phyloP scores from a whole-genome alignment of 2,329 filamentous ascomycete genomes.

The Apiospora sp. region DNA sequence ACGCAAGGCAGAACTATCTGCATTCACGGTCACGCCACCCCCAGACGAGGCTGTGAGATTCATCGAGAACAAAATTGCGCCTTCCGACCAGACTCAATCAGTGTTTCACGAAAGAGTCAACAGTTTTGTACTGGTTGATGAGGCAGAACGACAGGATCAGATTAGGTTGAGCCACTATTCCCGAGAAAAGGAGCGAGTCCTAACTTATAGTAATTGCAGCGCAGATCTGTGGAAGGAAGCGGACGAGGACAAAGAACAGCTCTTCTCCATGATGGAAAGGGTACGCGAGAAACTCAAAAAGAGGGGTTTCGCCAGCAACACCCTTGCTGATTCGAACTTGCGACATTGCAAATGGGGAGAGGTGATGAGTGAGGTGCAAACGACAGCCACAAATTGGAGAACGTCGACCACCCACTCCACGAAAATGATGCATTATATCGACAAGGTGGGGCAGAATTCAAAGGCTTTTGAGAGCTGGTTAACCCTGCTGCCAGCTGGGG shows the following conservation, averaged over 20 bases:
- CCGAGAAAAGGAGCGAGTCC: background rate
- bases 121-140: background rate
- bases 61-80: constrained; percentile 7
- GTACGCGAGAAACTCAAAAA: background rate
- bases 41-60: constrained; percentile 18
- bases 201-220: background rate
- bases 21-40: background rate
- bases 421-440: background rate
- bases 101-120: background rate
- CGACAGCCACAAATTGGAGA: background rate
- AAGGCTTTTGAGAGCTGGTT: background rate
- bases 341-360: background rate
- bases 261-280: background rate
- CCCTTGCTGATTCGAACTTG: background rate
- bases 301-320: too few relatives aligned
- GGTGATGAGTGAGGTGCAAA: background rate
- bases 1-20: background rate
- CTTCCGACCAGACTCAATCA: background rate
- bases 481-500: background rate
- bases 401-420: background rate
- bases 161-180: background rate
- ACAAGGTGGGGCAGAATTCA: background rate
- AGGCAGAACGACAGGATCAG: background rate
- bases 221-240: background rate
- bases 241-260: background rate